Evolutionary conservation across 2,329 filamentous ascomycete genomes (phyloP).

Genomic region (Tolypocladium paradoxum): DNA sequence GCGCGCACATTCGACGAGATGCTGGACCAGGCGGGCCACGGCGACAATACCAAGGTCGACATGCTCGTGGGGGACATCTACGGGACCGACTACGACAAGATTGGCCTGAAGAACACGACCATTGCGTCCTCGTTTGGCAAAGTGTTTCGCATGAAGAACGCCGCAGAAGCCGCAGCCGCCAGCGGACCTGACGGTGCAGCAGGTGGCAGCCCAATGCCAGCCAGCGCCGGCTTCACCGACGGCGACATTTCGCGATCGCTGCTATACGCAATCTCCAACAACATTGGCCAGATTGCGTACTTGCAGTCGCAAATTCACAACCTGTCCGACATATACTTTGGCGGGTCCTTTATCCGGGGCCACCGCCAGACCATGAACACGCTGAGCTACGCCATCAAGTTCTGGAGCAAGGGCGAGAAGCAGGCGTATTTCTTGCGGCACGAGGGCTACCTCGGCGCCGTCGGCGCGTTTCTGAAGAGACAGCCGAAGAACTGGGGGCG

Average conservation of each 20-base stretch:
- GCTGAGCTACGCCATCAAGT: constrained; percentile 89
- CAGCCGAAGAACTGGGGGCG: constrained; percentile 89
- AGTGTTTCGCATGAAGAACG: constrained; percentile 84
- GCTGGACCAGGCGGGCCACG: constrained; percentile 79
- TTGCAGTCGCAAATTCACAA: constrained; percentile 94
- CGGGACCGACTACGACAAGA: constrained; percentile 89
- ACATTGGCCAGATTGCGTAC: constrained; percentile 95
- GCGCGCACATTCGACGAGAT: constrained; percentile 95
- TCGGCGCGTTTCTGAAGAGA: constrained; percentile 86
- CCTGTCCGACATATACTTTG: constrained; percentile 91
- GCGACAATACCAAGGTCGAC: constrained; percentile 88
- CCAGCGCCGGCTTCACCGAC: constrained; percentile 48
- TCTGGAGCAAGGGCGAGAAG: constrained; percentile 90
- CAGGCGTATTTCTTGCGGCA: constrained; percentile 94
- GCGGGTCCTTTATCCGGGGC: constrained; percentile 90
- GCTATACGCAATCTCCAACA: constrained; percentile 92
- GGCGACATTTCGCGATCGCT: constrained; percentile 86
- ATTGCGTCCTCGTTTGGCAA: constrained; percentile 97
- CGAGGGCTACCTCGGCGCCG: constrained; percentile 88
- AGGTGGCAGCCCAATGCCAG: constrained; percentile 31
- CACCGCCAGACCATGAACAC: constrained; percentile 98
- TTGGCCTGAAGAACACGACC: constrained; percentile 87
- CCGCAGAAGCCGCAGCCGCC: constrained; percentile 69
- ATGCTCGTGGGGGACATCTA: constrained; percentile 98
- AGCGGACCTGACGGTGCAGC: constrained; percentile 57